Base-by-base conservation (phyloP, 1,284 basidiomycete genomes). In the Stereum hirsutum region DNA sequence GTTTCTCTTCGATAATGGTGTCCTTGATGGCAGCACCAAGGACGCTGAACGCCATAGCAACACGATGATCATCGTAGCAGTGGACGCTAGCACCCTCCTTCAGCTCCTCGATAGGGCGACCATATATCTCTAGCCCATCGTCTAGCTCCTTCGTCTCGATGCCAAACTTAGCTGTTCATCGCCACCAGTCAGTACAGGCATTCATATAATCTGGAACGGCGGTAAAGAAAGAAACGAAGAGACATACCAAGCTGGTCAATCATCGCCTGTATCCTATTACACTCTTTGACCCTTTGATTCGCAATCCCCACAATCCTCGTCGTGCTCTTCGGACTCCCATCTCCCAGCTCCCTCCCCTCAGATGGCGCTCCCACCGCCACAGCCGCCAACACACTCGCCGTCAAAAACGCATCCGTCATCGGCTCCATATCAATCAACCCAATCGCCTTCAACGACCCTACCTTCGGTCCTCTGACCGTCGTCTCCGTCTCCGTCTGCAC, bases 401-500 rank as follows among this genome's bases (percentile, higher is more conserved):
- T 98, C 62, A 99, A 75, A 72, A 99, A 99, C 5, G 94, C 95
- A 60, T 99, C 95, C 8, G 96, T 99, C 95, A 99, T 99, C n/a
- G 87, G 82, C 65, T 97, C 93, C 96, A 99, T 99, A 60, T 99
- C 93, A 20, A 98, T 81, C 52, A 83, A 74, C 30, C 90, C 90
- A 41, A 97, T 74, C 6, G 89, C 89, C 48, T 81, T 79, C 37
- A 99, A 74, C 53, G 79, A 68, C 2, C 92, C 90, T 17, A 82
- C 63, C 1, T 85, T 80, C 2, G 95, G 94, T 0, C 95, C 96
- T 0, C 75, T 83, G 33, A 99, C 94, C n/a, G 89, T 96, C 24
- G 95, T 98, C 60, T 87, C 82, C 0, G 77, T 86, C 35, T 73
- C 78, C 0, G 91, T 95, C 67, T 99, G 96, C 20, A 79, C 71